These are phyloP conservation scores for Venturia effusa DNA, from an alignment of 2,329 filamentous ascomycete genomes.

Conservation along the genomic window DNA sequence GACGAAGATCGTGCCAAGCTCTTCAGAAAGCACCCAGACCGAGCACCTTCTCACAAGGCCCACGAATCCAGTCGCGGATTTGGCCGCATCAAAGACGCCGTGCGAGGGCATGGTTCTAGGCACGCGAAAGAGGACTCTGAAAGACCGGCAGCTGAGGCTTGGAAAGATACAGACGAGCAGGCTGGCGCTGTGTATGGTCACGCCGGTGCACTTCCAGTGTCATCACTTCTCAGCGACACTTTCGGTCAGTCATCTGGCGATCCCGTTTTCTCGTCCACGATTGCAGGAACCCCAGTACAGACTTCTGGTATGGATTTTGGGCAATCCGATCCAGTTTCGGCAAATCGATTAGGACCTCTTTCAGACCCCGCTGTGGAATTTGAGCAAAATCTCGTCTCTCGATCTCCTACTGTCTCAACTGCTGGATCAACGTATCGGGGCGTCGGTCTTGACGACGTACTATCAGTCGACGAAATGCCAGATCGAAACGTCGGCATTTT, in stretches of 20 bases:
- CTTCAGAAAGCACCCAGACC: constrained; percentile 20
- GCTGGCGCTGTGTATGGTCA: constrained; percentile 14
- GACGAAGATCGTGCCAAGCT: constrained; percentile 32
- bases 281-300: constrained; percentile 25
- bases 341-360: constrained; percentile 16
- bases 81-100: constrained; percentile 75
- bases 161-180: constrained; percentile 4
- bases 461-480: constrained; percentile 40
- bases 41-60: constrained; percentile 19
- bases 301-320: constrained; percentile 16
- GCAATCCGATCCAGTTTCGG: constrained; percentile 13
- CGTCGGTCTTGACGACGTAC: constrained; percentile 45
- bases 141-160: constrained; percentile 13
- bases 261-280: constrained; percentile 22
- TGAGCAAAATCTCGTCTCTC: constrained; percentile 16
- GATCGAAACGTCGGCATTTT: constrained; percentile 34
- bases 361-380: constrained; percentile 12
- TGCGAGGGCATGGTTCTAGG: constrained; percentile 37
- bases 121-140: constrained; percentile 26
- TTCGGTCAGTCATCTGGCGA: constrained; percentile 5
- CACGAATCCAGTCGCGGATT: constrained; percentile 40
- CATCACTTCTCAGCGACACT: constrained; percentile 1
- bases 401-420: constrained; percentile 38
- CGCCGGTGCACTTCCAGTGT: neutral
- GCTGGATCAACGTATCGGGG: constrained; percentile 50